Base-by-base conservation (phyloP, 2,329 filamentous ascomycete genomes). In the Beauveria caledonica region DNA sequence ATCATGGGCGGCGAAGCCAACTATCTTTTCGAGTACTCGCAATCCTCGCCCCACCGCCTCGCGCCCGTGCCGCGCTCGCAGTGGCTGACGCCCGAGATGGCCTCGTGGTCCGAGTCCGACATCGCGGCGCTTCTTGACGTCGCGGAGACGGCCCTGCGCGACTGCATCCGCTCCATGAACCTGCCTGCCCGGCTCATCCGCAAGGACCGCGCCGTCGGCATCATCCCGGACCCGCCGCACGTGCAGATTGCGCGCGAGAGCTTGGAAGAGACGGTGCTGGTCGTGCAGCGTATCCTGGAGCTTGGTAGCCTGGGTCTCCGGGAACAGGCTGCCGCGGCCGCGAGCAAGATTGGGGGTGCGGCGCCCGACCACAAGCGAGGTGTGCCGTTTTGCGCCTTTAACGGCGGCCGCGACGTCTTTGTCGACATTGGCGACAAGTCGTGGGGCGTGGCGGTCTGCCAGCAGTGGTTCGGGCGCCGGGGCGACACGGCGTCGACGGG, bases 371-470 rank as follows among this genome's bases (percentile, higher is more conserved):
- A 42, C 19, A 40, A 56, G 45, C 61, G 29, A 2, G 61, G 70
- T 25, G 77, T 99, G 36, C 94, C 94, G 0, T 99, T 97, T 70
- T 99, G 94, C 71, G 94, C 94, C 23, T 99, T 99, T 79, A 99
- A 99, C 73, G 94, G 93, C 58, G 94, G 94, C 11, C 93, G 94
- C 63, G 94, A 99, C 72, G 92, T 97, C 46, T 99, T 99, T 74
- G 92, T 99, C 58, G 94, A 99, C 72, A 97, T 99, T 69, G 94
- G 94, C 60, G 94, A 99, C 76, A 99, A 99, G 77, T 92, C 88
- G 58, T 96, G 92, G 89, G 94, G 94, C 64, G 94, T 99, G 3
- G 82, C 89, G 39, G 91, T 92, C 4, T 97, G 92, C 71, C 94
- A 99, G 77, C 83, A 87, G 61, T 96, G 91, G 78, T 96, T 97